Conservation (phyloP, 2,329 filamentous ascomycete species). For the Stagonosporopsis rhizophila region DNA sequence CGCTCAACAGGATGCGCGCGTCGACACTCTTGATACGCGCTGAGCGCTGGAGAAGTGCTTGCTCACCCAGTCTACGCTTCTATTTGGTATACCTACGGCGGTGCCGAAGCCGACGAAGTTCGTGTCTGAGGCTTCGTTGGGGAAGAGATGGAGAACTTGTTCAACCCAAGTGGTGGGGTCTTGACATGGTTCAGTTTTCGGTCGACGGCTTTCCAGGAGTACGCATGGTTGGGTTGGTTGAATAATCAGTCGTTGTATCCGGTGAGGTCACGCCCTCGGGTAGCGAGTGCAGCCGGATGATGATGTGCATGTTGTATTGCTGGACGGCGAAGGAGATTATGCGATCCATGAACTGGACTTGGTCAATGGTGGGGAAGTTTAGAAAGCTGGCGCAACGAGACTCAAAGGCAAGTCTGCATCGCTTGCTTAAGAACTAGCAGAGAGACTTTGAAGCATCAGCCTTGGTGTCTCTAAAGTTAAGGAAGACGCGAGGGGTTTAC, state of each 20-base stretch:
- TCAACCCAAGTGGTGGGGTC: slow-evolving; percentile 7
- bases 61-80: slow-evolving; percentile 38
- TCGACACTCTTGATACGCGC: slow-evolving; percentile 2
- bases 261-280: slow-evolving; percentile 39
- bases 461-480: too few relatives aligned
- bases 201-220: slow-evolving; percentile 41
- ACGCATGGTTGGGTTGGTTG: slow-evolving; percentile 43
- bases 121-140: slow-evolving; percentile 49
- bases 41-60: slow-evolving; percentile 34
- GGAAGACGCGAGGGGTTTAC: slow-evolving; percentile 20
- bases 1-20: slow-evolving; percentile 10
- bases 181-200: slow-evolving; percentile 41
- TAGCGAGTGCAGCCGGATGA: slow-evolving; percentile 43
- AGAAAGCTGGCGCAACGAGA: slow-evolving; percentile 38
- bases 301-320: slow-evolving; percentile 46
- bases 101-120: slow-evolving; percentile 40
- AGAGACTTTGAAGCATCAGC: slow-evolving; percentile 33
- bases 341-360: slow-evolving; percentile 33
- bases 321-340: slow-evolving; percentile 47
- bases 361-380: slow-evolving; percentile 41
- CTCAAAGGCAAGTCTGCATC: slow-evolving; percentile 39
- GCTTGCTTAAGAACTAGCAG: slow-evolving; percentile 37
- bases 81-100: slow-evolving; percentile 34
- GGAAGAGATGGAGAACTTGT: slow-evolving; percentile 44
- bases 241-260: slow-evolving; percentile 41